phyloP scores from a whole-genome alignment of 106 monocot species.

The Dactylorhiza incarnata region DNA sequence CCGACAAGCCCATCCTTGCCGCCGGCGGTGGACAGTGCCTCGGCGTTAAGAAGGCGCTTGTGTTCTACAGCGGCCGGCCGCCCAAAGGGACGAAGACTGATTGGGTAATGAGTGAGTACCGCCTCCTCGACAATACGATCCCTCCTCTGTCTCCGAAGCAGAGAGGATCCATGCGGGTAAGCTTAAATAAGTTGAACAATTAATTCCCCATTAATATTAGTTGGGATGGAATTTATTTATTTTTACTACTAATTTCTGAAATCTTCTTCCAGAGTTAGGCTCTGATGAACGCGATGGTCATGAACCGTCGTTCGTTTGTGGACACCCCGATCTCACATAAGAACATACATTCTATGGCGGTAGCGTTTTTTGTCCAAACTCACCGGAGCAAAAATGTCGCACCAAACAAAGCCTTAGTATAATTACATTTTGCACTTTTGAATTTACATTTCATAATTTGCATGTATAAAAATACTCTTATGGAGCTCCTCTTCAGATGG shows the following conservation, averaged over 20 bases:
- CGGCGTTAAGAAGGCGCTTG: conserved; percentile 43
- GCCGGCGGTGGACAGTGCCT: conserved; percentile 13
- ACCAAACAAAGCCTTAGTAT: no score
- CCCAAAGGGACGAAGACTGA: conserved; percentile 47
- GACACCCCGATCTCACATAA: no score
- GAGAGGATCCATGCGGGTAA: not conserved
- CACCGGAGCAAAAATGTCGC: no score
- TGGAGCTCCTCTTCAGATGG: no score
- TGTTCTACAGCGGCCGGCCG: conserved; percentile 30
- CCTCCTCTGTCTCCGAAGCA: not conserved
- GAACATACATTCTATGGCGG: no score
- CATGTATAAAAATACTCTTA: no score
- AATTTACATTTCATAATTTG: no score
- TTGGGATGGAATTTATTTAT: not conserved
- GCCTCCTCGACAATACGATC: conserved; percentile 12
- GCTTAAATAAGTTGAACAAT: not conserved
- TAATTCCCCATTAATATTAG: not conserved
- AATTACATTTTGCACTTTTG: no score
- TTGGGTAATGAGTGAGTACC: conserved; percentile 77
- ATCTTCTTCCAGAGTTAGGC: no score
- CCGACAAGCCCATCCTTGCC: conserved; percentile 32
- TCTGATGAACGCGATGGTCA: not conserved
- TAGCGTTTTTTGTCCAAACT: no score
- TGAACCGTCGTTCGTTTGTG: not conserved
- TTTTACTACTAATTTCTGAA: not conserved